Evolutionary conservation across 139 green algal species (phyloP), one percentile per base, ranked within the genome.

Genomic region (Chlorella vulgaris): DNA sequence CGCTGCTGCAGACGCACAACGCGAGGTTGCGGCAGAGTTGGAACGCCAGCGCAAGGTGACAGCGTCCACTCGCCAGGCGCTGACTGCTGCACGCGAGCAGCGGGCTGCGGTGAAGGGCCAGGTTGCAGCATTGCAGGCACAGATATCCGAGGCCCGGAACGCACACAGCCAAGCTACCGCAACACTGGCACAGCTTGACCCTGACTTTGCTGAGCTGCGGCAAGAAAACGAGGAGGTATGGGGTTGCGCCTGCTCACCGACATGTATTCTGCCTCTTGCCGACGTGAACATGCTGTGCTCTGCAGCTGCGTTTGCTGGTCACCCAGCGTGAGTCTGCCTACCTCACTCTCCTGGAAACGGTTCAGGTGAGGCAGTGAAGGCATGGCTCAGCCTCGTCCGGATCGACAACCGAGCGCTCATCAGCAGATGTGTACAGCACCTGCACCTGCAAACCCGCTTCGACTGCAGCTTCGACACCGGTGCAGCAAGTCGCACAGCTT

Each of bases 21-120:
- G n/a, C 31, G 61, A 69, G 61, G 21, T 74, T 26, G 39, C 69
- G n/a, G 69, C 69, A 28, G 69, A 76, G 42, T n/a, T 71, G n/a
- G n/a, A 71, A 19, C 65, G 35, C 31, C 31, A 55, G 47, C 65
- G 1, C 22, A n/a, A n/a, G 35, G 28, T 10, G 1, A 31, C 66
- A 73, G 66, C 66, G 22, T 31, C 2, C 18, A 43, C 43, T 29
- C 24, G 43, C 19, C 43, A 31, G 69, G 7, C n/a, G 29, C 53
- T 80, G 53, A 35, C 39, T 4, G 24, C 51, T 6, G 26, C 62
- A 35, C 19, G 53, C 8, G 22, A 55, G 53, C 31, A 80, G 53
- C 28, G 28, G 7, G 35, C 51, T 26, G 26, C 53, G 51, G 18
- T 47, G 7, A 19, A 55, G 53, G 19, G 69, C 35, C 26, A 40